Conservation (phyloP, 805 yeast genomes). For the Candida endomychidarum region DNA sequence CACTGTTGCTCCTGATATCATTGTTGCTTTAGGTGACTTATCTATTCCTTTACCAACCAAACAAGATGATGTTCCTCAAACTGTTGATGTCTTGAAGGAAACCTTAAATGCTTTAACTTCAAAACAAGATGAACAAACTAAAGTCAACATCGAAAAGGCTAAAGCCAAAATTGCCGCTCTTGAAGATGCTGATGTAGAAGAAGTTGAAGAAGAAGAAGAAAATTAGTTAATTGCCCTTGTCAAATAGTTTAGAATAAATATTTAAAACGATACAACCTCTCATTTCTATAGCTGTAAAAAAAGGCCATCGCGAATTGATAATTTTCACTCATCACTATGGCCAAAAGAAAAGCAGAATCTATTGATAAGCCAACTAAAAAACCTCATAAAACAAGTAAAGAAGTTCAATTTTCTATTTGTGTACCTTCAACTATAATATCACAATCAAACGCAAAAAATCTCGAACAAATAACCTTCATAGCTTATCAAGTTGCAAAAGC, state of each 20-base stretch:
- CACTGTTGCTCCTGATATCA: conserved; percentile 75
- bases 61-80: conserved; percentile 64
- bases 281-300: no score
- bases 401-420: conserved; percentile 55
- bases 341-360: conserved; percentile 26
- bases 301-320: background rate
- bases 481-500: conserved; percentile 80
- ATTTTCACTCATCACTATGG: conserved; percentile 14
- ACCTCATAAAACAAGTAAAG: conserved; percentile 26
- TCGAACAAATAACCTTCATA: conserved; percentile 70
- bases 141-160: conserved; percentile 71
- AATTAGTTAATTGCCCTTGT: background rate
- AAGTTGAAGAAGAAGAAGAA: conserved; percentile 45
- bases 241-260: background rate
- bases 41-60: conserved; percentile 76
- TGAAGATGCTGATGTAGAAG: conserved; percentile 46
- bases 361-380: conserved; percentile 28
- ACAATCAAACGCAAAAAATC: conserved; percentile 53
- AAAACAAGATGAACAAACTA: conserved; percentile 80
- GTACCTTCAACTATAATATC: conserved; percentile 69
- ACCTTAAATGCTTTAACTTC: conserved; percentile 67
- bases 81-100: conserved; percentile 65
- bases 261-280: background rate
- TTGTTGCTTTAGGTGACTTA: conserved; percentile 73
- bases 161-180: conserved; percentile 73